Conservation (phyloP, 306 rosid species). For the Benincasa hispida region DNA sequence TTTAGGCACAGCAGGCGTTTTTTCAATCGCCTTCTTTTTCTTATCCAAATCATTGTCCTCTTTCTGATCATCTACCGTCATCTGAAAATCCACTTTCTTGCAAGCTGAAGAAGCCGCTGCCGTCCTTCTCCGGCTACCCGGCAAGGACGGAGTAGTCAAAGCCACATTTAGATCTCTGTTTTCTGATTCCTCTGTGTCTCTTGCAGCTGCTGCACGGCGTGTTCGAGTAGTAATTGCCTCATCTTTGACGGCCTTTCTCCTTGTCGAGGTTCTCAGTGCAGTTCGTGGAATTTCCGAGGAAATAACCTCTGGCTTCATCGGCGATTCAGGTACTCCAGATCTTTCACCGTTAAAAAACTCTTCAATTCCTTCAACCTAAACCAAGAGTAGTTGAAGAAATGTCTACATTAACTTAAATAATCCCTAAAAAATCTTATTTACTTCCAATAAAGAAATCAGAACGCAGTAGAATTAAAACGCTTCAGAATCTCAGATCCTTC, state of each 20-base stretch:
- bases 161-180: constrained; percentile 22
- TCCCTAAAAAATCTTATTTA: not conserved
- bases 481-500: not conserved
- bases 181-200: constrained; percentile 18
- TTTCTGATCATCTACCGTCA: constrained; percentile 4
- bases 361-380: constrained; percentile 77
- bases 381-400: not conserved
- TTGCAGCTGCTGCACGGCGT: constrained; percentile 14
- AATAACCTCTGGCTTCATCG: constrained; percentile 13
- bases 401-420: not conserved
- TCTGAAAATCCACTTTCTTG: constrained; percentile 22
- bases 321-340: constrained; percentile 14
- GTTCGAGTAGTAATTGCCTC: constrained; percentile 21
- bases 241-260: constrained; percentile 26
- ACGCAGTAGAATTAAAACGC: not conserved
- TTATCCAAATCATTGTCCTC: constrained; percentile 6
- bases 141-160: constrained; percentile 45
- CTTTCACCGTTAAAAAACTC: constrained; percentile 30
- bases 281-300: constrained; percentile 25
- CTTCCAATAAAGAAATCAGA: not conserved
- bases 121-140: constrained; percentile 16
- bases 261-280: constrained; percentile 32
- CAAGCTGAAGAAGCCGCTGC: constrained; percentile 20
- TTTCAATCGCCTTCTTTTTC: constrained; percentile 15
- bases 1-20: constrained; percentile 39